Percentiles rank a stretch among this genome's conserved stretches.
phyloP scores from a whole-genome alignment of 2,329 filamentous ascomycete species.

The Arthrobotrys sphaeroides region DNA sequence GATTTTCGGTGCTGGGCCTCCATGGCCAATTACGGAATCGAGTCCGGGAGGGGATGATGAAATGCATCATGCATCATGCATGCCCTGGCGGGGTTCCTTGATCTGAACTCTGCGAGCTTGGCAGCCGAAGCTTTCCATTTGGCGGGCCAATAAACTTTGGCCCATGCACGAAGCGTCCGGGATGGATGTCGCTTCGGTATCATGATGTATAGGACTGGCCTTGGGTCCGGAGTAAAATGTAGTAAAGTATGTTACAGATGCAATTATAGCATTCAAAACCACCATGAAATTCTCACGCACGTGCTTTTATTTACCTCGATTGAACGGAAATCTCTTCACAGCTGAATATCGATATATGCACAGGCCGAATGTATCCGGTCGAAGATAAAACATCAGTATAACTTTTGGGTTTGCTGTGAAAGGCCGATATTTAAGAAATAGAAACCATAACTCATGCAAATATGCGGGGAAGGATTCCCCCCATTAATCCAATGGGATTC shows the following conservation, averaged over 20 bases:
- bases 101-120: conserved; percentile 1
- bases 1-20: neutral
- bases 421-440: neutral
- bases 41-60: conserved; percentile 3
- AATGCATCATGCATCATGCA: conserved; percentile 17
- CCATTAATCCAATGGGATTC: conserved; percentile 72
- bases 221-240: too few species aligned
- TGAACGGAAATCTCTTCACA: conserved; percentile 3
- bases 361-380: neutral
- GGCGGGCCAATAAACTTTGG: neutral
- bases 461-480: too few species aligned
- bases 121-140: conserved; percentile 1
- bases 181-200: neutral
- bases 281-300: neutral
- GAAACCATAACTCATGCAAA: neutral
- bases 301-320: conserved; percentile 8
- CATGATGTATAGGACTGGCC: neutral
- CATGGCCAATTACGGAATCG: conserved; percentile 4
- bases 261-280: neutral
- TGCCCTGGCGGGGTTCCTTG: conserved; percentile 11
- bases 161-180: neutral
- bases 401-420: conserved; percentile 16
- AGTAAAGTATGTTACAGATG: conserved; percentile 3
- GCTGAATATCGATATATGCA: neutral
- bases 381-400: conserved; percentile 10